Base-by-base conservation (phyloP, 1,284 basidiomycete species). In the Ceratobasidium sp. region DNA sequence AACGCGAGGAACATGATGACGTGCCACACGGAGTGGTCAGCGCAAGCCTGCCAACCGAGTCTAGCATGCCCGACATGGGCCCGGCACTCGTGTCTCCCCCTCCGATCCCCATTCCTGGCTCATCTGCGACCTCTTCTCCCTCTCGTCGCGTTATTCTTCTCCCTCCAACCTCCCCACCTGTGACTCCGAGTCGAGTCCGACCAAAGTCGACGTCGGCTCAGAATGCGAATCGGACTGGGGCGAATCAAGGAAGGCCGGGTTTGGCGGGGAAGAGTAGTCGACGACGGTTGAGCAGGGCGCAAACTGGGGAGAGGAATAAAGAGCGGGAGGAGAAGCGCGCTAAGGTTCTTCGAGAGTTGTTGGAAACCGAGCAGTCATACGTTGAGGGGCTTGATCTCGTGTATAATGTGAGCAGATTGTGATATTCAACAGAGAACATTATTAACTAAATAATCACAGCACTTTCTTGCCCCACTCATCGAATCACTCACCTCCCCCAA, bases 371-470 rank as follows among this genome's bases (percentile, higher is more conserved):
- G 83, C 88, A 86, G 79, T 87, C 90, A 0, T 96, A 96, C 79
- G 87, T 94, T 15, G 87, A 90, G 78, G 93, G 93, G 9, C 84
- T 96, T 47, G 91, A 94, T 77, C 85, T 95, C 73, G 89, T 96
- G 73, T 92, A 95, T 82, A 88, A 89, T 75, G 93, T 94, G 64
- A 74, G 80, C 69, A 41, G 36, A 41, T 59, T 53, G 19, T 53
- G 27, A n/a, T 53, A 24, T n/a, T 47, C 22, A 19, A 59, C 11
- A 51, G 44, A 19, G 41, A 31, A 41, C 64, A 57, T 17, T 19
- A 72, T 41, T 73, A 8, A 60, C 50, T 19, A 41, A 24, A 57
- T 50, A 41, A 22, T 19, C 62, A 27, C 77, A 94, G 93, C 89
- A 93, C 80, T 95, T 95, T 79, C 85, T 95, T 48, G 88, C 88